Base-by-base conservation (phyloP, 345 rosid species). In the Arabis hirsuta region DNA sequence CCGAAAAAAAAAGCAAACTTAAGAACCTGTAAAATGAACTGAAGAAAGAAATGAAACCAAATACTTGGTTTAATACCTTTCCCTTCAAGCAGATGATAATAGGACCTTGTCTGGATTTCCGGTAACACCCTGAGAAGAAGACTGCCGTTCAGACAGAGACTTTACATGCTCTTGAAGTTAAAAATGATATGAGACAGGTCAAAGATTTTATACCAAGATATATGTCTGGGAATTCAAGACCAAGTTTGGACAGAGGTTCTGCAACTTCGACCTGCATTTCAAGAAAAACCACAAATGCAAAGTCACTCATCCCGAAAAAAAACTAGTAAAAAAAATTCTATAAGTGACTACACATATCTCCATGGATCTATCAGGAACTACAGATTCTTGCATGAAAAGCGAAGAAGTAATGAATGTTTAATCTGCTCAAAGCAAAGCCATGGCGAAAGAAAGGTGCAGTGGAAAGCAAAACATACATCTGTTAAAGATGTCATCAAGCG, bases 141-240 rank as follows among this genome's bases (percentile, higher is more conserved):
- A 76, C n/a, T 58, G 43, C 12, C 41, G 71, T 80, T 41, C 71
- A 72, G 36, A 50, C 38, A 55, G 22, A 27, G 71, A 29, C n/a
- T 29, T 48, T 7, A n/a, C 55, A 55, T 36, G 41, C 55, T 54
- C 48, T 22, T n/a, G 53, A 59, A 44, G 34, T 63, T 61, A 12
- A 32, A 22, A 66, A 19, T 55, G 13, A 19, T 36, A 31, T 13
- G 2, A 43, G 48, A 36, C 13, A 60, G 62, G 32, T 53, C 57
- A 61, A 53, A 62, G 57, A 45, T 42, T 46, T 48, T 47, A 77
- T 84, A 95, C 99, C 93, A 16, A 95, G 81, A 55, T 77, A 82
- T 50, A 95, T 81, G 71, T 95, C 99, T 7, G 99, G 97, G 67
- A 84, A 95, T 74, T 91, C 96, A 12, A 89, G 85, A 50, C 89